Percentiles rank a stretch among this genome's conserved stretches.
Conservation (phyloP, 2,329 filamentous ascomycete species). For the Talaromyces islandicus region DNA sequence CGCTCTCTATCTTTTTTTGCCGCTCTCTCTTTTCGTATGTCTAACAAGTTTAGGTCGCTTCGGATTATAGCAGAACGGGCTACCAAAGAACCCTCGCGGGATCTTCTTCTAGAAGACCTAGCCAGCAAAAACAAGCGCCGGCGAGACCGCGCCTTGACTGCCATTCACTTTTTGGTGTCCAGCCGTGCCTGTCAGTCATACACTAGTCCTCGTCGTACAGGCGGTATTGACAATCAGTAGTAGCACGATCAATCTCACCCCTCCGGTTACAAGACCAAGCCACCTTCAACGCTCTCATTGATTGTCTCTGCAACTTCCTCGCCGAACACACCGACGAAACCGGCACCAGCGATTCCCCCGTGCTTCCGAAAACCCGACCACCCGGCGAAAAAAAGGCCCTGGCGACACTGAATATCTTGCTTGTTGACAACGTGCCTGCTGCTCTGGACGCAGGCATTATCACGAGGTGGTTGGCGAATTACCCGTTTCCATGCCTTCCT, state of each 20-base stretch:
- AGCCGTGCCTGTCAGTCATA: constrained; percentile 31
- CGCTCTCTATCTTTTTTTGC: constrained; percentile 41
- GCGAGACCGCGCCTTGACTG: constrained; percentile 36
- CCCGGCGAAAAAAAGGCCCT: constrained; percentile 38
- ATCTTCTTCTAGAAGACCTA: constrained; percentile 37
- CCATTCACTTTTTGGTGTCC: constrained; percentile 38
- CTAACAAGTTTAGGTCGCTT: constrained; percentile 28
- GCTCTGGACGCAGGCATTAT: constrained; percentile 60
- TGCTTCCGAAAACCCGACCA: constrained; percentile 35
- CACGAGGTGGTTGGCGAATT: constrained; percentile 67
- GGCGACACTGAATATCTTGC: constrained; percentile 54
- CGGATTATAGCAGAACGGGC: constrained; percentile 43
- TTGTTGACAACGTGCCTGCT: constrained; percentile 53
- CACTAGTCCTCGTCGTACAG: neutral
- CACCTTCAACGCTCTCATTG: constrained; percentile 34
- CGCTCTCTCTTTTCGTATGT: neutral
- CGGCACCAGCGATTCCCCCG: constrained; percentile 28
- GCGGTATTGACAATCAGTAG: constrained; percentile 10
- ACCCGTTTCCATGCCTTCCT: constrained; percentile 58
- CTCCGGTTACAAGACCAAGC: constrained; percentile 27
- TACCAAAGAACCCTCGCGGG: constrained; percentile 33
- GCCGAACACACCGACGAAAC: constrained; percentile 31
- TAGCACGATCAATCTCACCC: constrained; percentile 30
- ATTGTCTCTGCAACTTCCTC: constrained; percentile 37
- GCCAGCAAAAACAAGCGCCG: constrained; percentile 30